Base-by-base conservation (phyloP, 2,329 filamentous ascomycete species). In the Hortaea sp. region DNA sequence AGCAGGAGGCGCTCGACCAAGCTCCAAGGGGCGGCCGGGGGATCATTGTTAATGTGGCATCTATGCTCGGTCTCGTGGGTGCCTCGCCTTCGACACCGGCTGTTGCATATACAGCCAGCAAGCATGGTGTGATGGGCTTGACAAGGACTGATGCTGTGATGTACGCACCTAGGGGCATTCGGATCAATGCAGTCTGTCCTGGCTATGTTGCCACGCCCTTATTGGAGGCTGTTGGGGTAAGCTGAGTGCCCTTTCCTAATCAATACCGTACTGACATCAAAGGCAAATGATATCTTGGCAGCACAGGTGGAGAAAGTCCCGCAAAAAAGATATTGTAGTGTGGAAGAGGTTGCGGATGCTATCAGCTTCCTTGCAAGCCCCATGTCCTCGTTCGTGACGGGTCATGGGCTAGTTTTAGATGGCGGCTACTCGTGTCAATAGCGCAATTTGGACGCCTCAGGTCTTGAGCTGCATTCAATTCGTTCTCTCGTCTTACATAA, bases 141-240 rank as follows among this genome's bases (percentile, higher is more conserved):
- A 78, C 74, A 6, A 72, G 68, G 55, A 69, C 69, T 2, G 76
- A 80, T 51, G 77, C 72, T 1, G 69, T 71, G 42, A 66, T 68
- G 1, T 80, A 79, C 61, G 73, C 71, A 1, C 55, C 65, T 4
- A 56, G 66, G 42, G 70, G 69, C 3, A 77, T 81, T 47, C 71
- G 76, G 42, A 75, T 81, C 59, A 81, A 81, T 54, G 76, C 75
- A 2, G 72, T 81, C n/a, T 79, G 77, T 46, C 77, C 77, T 0
- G 74, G 71, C 35, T 53, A 52, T 44, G 32, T 54, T 6, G 47
- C 35, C 1, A 52, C 50, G 13, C 48, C 49, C 9, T 35, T 52
- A 10, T 32, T 54, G 9, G 30, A 44, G 41, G 20, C 35, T 39
- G 31, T 39, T 38, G 39, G 40, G 11, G 50, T 48, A 45, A 10